Conservation (phyloP, 1,139 yeast species). For the Fermentozyma sake region DNA sequence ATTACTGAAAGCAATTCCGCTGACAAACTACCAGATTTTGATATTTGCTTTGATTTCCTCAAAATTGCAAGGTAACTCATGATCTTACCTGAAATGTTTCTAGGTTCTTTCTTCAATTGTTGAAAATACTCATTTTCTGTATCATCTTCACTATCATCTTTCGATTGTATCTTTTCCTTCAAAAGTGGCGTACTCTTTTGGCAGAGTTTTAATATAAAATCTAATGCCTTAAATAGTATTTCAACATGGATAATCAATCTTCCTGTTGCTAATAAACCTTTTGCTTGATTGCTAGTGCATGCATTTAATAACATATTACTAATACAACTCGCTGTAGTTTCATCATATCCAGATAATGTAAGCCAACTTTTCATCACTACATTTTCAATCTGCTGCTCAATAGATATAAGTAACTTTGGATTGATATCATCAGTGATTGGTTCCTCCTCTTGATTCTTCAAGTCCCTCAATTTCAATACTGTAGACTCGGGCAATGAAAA, state of each 20-base stretch:
- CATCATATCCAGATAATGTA: conserved; percentile 84
- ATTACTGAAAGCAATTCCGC: conserved; percentile 69
- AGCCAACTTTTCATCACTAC: conserved; percentile 84
- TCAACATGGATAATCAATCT: conserved; percentile 70
- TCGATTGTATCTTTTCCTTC: conserved; percentile 6
- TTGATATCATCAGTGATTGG: conserved; percentile 22
- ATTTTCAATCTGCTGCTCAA: conserved; percentile 64
- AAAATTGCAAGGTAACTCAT: conserved; percentile 75
- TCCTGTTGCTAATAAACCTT: conserved; percentile 73
- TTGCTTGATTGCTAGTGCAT: conserved; percentile 66
- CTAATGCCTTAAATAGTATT: conserved; percentile 73
- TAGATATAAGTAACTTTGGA: conserved; percentile 47
- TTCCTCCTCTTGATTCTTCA: conserved; percentile 8
- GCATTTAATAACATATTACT: conserved; percentile 90
- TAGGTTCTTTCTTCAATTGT: conserved; percentile 66
- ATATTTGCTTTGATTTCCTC: conserved; percentile 47
- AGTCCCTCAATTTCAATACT: conserved; percentile 8
- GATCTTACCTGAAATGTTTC: conserved; percentile 75
- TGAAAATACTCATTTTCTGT: conserved; percentile 22
- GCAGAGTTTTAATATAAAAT: conserved; percentile 41
- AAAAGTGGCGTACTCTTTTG: conserved; percentile 12
- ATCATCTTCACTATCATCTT: conserved; percentile 8
- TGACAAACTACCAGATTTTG: conserved; percentile 56
- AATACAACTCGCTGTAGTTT: conserved; percentile 85
- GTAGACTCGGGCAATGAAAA: conserved; percentile 12